phyloP scores from a whole-genome alignment of 169 alveolate genomes.

The Eimeria zaria region DNA sequence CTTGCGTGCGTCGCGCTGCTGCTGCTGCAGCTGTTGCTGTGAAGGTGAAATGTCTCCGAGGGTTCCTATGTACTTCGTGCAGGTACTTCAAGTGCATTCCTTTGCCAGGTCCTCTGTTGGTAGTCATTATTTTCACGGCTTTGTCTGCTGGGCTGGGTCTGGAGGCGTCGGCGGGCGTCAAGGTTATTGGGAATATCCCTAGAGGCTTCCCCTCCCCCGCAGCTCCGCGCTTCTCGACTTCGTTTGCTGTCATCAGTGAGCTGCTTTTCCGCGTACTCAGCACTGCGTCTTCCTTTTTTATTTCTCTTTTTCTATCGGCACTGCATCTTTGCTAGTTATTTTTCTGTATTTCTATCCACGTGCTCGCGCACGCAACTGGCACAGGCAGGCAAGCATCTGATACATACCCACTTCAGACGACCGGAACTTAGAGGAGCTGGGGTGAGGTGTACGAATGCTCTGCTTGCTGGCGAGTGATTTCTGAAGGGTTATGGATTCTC shows the following conservation, averaged over 20 bases:
- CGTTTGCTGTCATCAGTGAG: slow-evolving; percentile 38
- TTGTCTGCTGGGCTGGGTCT: slow-evolving; percentile 45
- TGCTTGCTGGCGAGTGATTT: not conserved
- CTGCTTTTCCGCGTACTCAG: not conserved
- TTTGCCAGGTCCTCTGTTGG: slow-evolving; percentile 78
- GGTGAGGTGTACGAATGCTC: not conserved
- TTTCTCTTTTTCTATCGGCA: no score
- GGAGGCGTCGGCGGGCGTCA: slow-evolving; percentile 36
- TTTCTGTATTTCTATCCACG: not conserved
- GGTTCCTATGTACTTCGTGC: not conserved
- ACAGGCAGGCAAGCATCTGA: not conserved
- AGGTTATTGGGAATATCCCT: slow-evolving; percentile 77
- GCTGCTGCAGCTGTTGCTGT: not conserved
- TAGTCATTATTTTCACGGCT: slow-evolving; percentile 72
- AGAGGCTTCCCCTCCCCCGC: slow-evolving; percentile 82
- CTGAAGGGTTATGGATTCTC: not conserved
- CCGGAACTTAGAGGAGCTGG: not conserved
- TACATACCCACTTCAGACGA: not conserved
- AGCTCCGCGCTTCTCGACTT: slow-evolving; percentile 68
- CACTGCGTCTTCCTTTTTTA: not conserved
- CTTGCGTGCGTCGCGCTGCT: not conserved
- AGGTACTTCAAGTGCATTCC: slow-evolving; percentile 83
- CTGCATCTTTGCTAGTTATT: not conserved
- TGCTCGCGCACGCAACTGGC: not conserved
- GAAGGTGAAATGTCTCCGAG: not conserved